phyloP scores from a whole-genome alignment of 2,329 filamentous ascomycete species.

The Colletotrichum sp. region DNA sequence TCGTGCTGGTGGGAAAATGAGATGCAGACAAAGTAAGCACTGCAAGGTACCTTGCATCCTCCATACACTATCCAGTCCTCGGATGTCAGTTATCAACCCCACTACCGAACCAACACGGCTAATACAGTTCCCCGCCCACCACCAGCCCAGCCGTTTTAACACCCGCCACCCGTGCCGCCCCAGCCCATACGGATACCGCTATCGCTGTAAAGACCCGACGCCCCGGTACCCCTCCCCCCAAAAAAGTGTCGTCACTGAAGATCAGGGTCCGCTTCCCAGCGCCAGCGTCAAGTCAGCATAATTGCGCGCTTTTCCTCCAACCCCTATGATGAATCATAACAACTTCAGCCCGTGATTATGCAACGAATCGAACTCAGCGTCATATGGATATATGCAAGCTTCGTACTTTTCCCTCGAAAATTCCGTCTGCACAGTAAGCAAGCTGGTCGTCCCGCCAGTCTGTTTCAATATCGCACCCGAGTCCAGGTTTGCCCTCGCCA shows the following conservation, averaged over 20 bases:
- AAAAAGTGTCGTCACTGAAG: not conserved
- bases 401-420: not conserved
- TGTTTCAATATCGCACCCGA: not conserved
- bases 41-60: not conserved
- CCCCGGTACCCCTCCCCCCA: not conserved
- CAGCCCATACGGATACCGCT: not conserved
- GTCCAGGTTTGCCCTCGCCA: not conserved
- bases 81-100: slow-evolving; percentile 2
- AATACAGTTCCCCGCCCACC: not conserved
- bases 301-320: not conserved
- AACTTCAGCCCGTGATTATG: not conserved
- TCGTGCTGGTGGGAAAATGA: not conserved
- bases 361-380: not conserved
- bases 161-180: not conserved
- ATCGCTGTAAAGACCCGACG: not conserved
- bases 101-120: not conserved
- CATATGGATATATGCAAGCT: not conserved
- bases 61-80: not conserved
- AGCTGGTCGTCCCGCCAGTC: not conserved
- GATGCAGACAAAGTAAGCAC: not conserved
- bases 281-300: not conserved
- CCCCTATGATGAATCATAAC: not conserved
- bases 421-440: not conserved
- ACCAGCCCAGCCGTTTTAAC: not conserved
- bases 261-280: not conserved